Conservation (phyloP, 768 basidiomycete genomes). For the Fomitopsis pulvina region DNA sequence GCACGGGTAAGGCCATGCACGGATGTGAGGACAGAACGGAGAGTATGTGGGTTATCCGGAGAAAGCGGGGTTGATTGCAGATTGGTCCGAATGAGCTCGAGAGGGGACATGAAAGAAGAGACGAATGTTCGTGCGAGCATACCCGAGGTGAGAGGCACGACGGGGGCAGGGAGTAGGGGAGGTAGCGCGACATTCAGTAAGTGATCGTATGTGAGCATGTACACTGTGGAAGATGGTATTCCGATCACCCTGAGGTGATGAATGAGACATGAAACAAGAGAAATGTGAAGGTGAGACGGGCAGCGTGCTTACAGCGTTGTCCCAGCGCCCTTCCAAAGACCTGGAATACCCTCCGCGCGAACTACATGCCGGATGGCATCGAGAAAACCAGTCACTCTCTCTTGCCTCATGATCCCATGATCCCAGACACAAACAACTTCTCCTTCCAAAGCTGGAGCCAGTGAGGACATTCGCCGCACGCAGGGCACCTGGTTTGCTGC, state of each 20-base stretch:
- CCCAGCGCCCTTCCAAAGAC: constrained; percentile 93
- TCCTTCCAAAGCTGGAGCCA: constrained; percentile 51
- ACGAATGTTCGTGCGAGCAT: constrained; percentile 75
- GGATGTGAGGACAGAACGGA: constrained; percentile 64
- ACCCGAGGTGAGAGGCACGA: constrained; percentile 76
- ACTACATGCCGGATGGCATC: constrained; percentile 79
- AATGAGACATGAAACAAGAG: constrained; percentile 9
- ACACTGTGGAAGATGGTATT: constrained; percentile 86
- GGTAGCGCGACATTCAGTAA: constrained; percentile 61
- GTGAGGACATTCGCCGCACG: constrained; percentile 73
- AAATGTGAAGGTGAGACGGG: background rate
- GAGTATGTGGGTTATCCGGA: constrained; percentile 65
- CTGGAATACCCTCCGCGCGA: constrained; percentile 73
- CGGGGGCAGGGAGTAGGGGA: constrained; percentile 46
- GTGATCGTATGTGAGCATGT: constrained; percentile 95
- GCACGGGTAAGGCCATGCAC: constrained; percentile 51
- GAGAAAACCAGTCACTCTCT: constrained; percentile 78
- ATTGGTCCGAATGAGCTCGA: constrained; percentile 92
- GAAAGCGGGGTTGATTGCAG: constrained; percentile 81
- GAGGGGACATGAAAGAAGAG: constrained; percentile 73
- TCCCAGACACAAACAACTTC: constrained; percentile 79
- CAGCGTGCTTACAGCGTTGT: constrained; percentile 68
- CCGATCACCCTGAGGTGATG: constrained; percentile 60
- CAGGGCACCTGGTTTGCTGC: constrained; percentile 39
- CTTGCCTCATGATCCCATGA: constrained; percentile 57